Percentiles rank a stretch among this genome's conserved stretches.
These are phyloP conservation scores for Colletotrichum magnum DNA, from an alignment of 2,329 filamentous ascomycete species.

Conservation along the genomic window DNA sequence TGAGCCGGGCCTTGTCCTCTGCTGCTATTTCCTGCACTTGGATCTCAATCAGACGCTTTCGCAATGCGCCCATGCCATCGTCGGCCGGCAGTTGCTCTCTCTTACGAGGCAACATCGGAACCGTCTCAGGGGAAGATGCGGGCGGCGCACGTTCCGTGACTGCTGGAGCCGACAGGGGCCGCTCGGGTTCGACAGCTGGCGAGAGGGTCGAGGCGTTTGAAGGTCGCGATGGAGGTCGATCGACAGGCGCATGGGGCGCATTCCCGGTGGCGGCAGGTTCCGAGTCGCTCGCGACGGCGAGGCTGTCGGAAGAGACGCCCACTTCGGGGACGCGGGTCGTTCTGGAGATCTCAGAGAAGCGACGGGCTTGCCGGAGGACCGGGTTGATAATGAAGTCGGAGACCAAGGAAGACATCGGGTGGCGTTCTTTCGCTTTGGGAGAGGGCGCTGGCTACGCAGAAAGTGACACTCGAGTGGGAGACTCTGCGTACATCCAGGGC, in stretches of 20 bases:
- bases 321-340: slow-evolving; percentile 54
- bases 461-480: slow-evolving; percentile 17
- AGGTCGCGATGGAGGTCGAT: slow-evolving; percentile 48
- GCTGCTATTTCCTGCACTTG: slow-evolving; percentile 72
- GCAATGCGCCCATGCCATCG: slow-evolving; percentile 80
- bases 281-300: slow-evolving; percentile 48
- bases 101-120: slow-evolving; percentile 18
- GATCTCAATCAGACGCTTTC: slow-evolving; percentile 77
- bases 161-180: slow-evolving; percentile 35
- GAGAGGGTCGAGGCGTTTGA: slow-evolving; percentile 52
- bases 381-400: slow-evolving; percentile 77
- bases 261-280: slow-evolving; percentile 41
- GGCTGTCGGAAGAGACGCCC: slow-evolving; percentile 45
- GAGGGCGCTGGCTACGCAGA: slow-evolving; percentile 28
- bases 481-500: slow-evolving; percentile 35
- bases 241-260: slow-evolving; percentile 42
- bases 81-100: slow-evolving; percentile 74
- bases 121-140: slow-evolving; percentile 18
- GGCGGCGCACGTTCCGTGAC: slow-evolving; percentile 2
- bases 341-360: slow-evolving; percentile 69
- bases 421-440: neutral
- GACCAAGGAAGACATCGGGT: slow-evolving; percentile 72
- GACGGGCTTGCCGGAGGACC: slow-evolving; percentile 75
- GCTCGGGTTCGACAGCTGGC: slow-evolving; percentile 42
- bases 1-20: slow-evolving; percentile 77